Percentiles rank a stretch among this genome's conserved stretches.
Conservation (phyloP, 2,329 filamentous ascomycete species). For the Sporothrix euskadiensis region DNA sequence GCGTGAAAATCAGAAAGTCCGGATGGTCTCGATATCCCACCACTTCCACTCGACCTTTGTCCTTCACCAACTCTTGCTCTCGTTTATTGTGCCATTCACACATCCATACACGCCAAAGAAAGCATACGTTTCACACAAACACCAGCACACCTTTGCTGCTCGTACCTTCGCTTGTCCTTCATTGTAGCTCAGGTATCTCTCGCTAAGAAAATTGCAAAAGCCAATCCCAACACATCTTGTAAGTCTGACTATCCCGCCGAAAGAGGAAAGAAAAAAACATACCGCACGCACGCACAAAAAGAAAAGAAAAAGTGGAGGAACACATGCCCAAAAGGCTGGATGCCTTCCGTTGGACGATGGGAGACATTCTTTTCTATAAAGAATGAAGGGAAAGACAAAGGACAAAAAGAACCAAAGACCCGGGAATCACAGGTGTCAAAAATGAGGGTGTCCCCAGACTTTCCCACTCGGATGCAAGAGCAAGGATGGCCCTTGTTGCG, state of each 20-base stretch:
- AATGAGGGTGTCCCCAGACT: background rate
- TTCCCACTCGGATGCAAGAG: conserved; percentile 7
- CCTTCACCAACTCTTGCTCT: background rate
- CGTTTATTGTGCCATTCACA: background rate
- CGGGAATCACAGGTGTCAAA: background rate
- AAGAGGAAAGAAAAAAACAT: conserved; percentile 12
- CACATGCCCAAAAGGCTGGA: background rate
- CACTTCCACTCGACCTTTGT: background rate
- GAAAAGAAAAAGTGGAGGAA: conserved; percentile 13
- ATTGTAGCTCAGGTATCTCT: background rate
- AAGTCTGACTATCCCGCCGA: background rate
- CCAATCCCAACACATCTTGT: background rate
- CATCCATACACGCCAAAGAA: background rate
- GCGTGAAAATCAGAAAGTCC: background rate
- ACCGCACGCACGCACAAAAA: background rate
- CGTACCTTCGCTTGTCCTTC: background rate
- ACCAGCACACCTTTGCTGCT: background rate
- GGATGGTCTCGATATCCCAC: background rate
- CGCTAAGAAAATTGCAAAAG: background rate
- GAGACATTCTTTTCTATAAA: background rate
- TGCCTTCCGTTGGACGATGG: background rate
- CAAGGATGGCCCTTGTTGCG: conserved; percentile 19
- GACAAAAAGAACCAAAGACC: background rate
- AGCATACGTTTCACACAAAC: background rate
- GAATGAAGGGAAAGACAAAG: background rate